Conservation (phyloP, 2,329 filamentous ascomycete species). For the Colletotrichum camelliae region DNA sequence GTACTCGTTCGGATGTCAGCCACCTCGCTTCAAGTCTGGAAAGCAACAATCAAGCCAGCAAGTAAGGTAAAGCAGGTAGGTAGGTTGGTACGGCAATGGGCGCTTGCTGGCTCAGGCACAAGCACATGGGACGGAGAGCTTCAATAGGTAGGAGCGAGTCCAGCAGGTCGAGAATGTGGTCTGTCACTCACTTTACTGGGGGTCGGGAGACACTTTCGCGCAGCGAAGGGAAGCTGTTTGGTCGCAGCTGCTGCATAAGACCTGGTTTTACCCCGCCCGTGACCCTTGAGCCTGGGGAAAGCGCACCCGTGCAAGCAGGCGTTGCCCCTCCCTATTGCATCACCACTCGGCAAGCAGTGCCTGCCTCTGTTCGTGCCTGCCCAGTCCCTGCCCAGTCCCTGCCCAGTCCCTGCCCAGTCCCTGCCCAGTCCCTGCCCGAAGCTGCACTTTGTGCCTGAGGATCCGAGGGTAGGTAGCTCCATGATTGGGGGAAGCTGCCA, state of each 20-base stretch:
- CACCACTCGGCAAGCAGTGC: background rate
- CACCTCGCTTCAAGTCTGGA: background rate
- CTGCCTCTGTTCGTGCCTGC: background rate
- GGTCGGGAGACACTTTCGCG: background rate
- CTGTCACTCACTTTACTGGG: background rate
- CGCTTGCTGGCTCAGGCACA: background rate
- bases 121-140: background rate
- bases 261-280: slow-evolving; percentile 7
- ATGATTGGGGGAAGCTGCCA: background rate
- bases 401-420: background rate
- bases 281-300: background rate
- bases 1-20: background rate
- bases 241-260: background rate
- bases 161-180: background rate
- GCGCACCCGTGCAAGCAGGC: background rate
- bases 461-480: background rate
- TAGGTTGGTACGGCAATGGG: slow-evolving; percentile 16
- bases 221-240: background rate
- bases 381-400: too few species aligned
- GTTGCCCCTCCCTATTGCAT: background rate
- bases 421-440: background rate
- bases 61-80: background rate
- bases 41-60: background rate
- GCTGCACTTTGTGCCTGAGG: background rate
- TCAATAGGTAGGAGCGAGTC: background rate